These are phyloP conservation scores for Akanthomyces dipterigenus DNA, from an alignment of 2,329 filamentous ascomycete genomes.

Conservation along the genomic window DNA sequence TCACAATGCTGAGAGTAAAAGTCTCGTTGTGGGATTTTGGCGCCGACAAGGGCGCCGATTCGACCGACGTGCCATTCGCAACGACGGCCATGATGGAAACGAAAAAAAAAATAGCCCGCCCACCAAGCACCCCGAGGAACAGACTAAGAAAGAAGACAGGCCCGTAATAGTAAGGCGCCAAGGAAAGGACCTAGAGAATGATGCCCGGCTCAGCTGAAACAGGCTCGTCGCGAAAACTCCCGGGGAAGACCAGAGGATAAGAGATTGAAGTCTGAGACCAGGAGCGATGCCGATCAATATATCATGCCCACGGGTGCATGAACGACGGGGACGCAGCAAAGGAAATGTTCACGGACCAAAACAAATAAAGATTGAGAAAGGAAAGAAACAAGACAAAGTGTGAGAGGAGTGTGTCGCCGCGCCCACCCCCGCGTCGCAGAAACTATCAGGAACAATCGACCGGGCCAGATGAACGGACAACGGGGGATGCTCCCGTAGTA, in stretches of 20 bases:
- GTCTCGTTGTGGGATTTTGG: background rate
- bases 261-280: background rate
- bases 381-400: background rate
- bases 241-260: background rate
- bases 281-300: background rate
- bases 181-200: background rate
- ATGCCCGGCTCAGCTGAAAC: background rate
- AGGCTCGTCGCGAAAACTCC: background rate
- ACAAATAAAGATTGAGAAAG: background rate
- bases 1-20: constrained; percentile 2
- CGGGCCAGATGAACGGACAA: too few species aligned
- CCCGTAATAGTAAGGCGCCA: background rate
- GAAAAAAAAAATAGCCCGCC: too few species aligned
- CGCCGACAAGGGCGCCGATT: constrained; percentile 6
- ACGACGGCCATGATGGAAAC: background rate
- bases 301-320: background rate
- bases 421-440: background rate
- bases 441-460: background rate
- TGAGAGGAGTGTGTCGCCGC: background rate
- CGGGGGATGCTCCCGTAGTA: background rate
- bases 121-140: background rate
- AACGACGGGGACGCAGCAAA: background rate
- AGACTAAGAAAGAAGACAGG: background rate
- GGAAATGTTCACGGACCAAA: background rate
- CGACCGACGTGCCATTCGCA: background rate